Percentiles rank a stretch among this genome's conserved stretches.
phyloP scores from a whole-genome alignment of 441 rosid genomes.

The Metrosideros polymorpha region DNA sequence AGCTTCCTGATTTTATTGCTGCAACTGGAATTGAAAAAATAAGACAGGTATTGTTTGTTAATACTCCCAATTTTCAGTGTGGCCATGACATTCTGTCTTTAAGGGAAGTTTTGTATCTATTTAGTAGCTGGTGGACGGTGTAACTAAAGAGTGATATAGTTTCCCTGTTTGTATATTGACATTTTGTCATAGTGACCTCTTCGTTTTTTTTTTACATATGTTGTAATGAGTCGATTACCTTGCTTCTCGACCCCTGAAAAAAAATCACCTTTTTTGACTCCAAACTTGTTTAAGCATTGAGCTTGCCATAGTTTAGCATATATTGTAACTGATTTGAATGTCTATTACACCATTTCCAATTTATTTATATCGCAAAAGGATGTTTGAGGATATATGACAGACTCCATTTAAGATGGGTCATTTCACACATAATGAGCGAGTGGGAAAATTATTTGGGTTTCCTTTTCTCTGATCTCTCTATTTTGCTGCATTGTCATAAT shows the following conservation, averaged over 20 bases:
- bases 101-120: not conserved
- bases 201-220: not conserved
- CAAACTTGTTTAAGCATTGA: not conserved
- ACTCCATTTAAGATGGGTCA: not conserved
- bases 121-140: not conserved
- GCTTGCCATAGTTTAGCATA: not conserved
- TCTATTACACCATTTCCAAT: not conserved
- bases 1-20: constrained; percentile 99
- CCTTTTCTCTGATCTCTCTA: not conserved
- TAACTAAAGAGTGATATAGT: not conserved
- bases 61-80: not conserved
- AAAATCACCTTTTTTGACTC: too few species aligned
- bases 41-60: constrained; percentile 63
- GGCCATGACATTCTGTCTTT: not conserved
- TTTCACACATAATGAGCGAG: not conserved
- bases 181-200: not conserved
- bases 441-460: not conserved
- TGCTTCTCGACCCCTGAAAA: too few species aligned
- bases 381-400: not conserved
- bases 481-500: not conserved
- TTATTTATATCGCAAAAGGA: not conserved
- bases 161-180: not conserved
- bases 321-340: not conserved
- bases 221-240: not conserved
- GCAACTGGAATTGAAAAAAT: constrained; percentile 99